Base-by-base conservation (phyloP, 768 basidiomycete species). In the Rhizopogon vesiculosus region DNA sequence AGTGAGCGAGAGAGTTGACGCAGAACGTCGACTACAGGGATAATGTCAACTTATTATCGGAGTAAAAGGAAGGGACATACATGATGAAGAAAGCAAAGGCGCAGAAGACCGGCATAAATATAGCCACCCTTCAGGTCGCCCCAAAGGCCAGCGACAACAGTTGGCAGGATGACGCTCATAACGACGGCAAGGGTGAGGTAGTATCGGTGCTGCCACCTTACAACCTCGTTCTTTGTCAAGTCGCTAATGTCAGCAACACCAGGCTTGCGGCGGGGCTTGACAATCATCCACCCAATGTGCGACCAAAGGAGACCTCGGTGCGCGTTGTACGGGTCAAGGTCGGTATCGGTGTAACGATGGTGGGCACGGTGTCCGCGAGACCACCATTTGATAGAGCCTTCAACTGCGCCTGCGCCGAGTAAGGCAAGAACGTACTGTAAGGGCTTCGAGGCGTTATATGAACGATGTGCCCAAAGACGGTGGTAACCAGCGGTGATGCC, bases 311-410 rank as follows among this genome's bases (percentile, higher is more conserved):
- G 82, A 53, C 94, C 94, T 63, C 88, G 85, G 72, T 93, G 89
- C 7, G 93, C 93, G 60, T 91, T 89, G 76, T 98, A 97, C 0
- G 95, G 94, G 73, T 97, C 94, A 59, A 98, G 87, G 54, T 93
- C 91, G 65, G 94, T 98, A 73, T 96, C 94, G 62, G 94, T 98
- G 76, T 97, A 96, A 42, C 94, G 84, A 68, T 97, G 95, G 71
- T 97, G 95, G 3, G 96, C 96, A 57, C 96, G 91, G 78, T 99
- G 97, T 46, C 95, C 95, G 51, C 97, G 84, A 19, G 88, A 88
- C 97, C 97, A 98, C 97, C 97, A 98, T 71, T 92, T 90, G 76
- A 99, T 96, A 19, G 95, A 97, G 8, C 96, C 96, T 67, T 99
- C 84, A 45, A 96, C 89, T 5, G 96, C 95, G 46, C 97, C 96